Base-by-base conservation (phyloP, 2,329 filamentous ascomycete species). In the Eutypella sp. region DNA sequence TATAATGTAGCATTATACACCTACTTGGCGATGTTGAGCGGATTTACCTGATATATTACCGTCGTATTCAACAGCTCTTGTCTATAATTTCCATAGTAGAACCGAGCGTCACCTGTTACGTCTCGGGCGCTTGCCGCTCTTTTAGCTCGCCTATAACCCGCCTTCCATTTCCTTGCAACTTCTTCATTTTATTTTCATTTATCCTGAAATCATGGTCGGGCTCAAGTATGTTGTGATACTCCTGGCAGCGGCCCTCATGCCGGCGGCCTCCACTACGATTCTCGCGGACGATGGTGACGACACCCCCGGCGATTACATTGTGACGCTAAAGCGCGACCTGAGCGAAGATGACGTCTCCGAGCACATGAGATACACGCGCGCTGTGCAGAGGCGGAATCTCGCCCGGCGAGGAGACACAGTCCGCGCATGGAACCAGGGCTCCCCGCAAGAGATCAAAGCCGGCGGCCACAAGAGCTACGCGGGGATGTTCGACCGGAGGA, bases 311-410 rank as follows among this genome's bases (percentile, higher is more conserved):
- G 23, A 38, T 20, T 42, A 42, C 27, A 42, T 42, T 20, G 41
- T 42, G n/a, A 31, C 29, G 20, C 41, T 42, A 9, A 42, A 36
- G 7, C 25, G 29, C 15, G 41, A 29, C 24, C 19, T 42, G 29
- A 23, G 27, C 27, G 29, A 20, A 9, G n/a, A 20, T 15, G 41
- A 42, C 20, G n/a, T 34, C 24, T n/a, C 25, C 8, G 29, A 34
- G 11, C 41, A 42, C 27, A 42, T 42, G 41, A n/a, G 20, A 10
- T 42, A 20, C 29, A 42, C 41, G 9, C 41, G 41, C 25, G 41
- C 33, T 16, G 41, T 36, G 41, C 41, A 42, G 18, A 5, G 19
- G 16, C 41, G 27, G 16, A 42, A 20, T 29, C 25, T 42, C 27
- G 16, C n/a, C 19, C 41, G 41, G 20, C 16, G 41, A 24, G 41